Conservation (phyloP, 2,329 filamentous ascomycete species). For the Setomelanomma holmii region DNA sequence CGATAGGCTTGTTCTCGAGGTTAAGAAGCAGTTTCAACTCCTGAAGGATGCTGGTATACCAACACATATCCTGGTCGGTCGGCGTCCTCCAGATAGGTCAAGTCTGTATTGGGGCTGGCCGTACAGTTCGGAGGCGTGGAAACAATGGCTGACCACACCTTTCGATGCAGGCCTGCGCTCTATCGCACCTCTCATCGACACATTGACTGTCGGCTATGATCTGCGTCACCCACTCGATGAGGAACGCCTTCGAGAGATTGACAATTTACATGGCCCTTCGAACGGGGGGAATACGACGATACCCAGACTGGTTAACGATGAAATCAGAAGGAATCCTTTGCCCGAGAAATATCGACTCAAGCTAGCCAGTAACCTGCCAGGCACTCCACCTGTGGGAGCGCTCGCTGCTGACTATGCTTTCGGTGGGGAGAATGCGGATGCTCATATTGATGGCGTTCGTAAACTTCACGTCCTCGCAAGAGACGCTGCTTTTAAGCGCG, state of each 20-base stretch:
- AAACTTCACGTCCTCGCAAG: constrained; percentile 19
- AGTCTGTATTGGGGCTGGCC: constrained; percentile 37
- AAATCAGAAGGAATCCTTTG: neutral
- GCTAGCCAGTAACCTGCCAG: constrained; percentile 11
- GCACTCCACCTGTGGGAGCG: constrained; percentile 19
- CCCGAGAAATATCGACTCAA: neutral
- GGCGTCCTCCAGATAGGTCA: constrained; percentile 17
- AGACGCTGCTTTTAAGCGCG: constrained; percentile 26
- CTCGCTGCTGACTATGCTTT: neutral
- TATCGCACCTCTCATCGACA: constrained; percentile 25
- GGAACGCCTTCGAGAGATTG: constrained; percentile 17
- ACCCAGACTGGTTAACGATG: constrained; percentile 8
- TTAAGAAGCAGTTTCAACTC: constrained; percentile 16
- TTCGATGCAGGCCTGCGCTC: constrained; percentile 23
- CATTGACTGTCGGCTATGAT: constrained; percentile 33
- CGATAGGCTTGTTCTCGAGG: neutral
- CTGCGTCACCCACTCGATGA: constrained; percentile 28
- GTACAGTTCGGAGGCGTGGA: constrained; percentile 17
- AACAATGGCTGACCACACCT: constrained; percentile 9
- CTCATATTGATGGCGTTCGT: neutral
- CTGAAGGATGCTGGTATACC: constrained; percentile 25
- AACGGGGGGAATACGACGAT: constrained; percentile 6
- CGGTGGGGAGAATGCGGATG: neutral
- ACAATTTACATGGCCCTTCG: constrained; percentile 1
- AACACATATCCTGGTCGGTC: constrained; percentile 30